Base-by-base conservation (phyloP, 208 protist genomes). In the Trypanosoma conorhini region DNA sequence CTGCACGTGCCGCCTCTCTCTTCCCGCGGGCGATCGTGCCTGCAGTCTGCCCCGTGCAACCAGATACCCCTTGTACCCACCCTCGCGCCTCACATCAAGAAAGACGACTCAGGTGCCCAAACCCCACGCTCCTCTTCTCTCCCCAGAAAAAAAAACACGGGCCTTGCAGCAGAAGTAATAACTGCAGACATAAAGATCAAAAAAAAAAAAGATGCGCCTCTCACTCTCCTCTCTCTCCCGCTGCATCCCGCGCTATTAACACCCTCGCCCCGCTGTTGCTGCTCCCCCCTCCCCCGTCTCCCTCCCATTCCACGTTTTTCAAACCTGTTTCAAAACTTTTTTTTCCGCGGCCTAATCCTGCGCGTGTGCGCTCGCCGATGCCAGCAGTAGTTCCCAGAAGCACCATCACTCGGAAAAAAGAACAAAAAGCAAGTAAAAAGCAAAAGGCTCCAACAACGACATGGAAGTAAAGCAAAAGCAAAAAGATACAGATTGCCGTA, bases 381-480 rank as follows among this genome's bases (percentile, higher is more conserved):
- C 8, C 15, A 46, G 42, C 42, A 19, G 42, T 46, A 19, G 15
- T 19, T 10, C 42, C 1, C 42, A 46, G 42, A 46, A 19, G 1
- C 8, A 57, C 12, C 42, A 60, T 0, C 9, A 54, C 50, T 24
- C 3, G 26, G 46, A 21, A 71, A 68, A 54, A 73, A 67, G 68
- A 74, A 72, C 72, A 57, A 48, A 62, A n/a, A 74, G 70, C 24
- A 65, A 61, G 17, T 28, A 51, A 70, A 50, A 70, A 48, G 10
- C 13, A 68, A 54, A 62, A 67, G 64, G 71, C 68, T 72, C 46
- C 21, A 62, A n/a, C 66, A 74, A 48, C 52, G 60, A n/a, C n/a
- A n/a, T n/a, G n/a, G n/a, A n/a, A 51, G 70, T 30, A 70, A 55
- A 10, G 0, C 48, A 54, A 12, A 54, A 12, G n/a, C 2, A 54